phyloP scores from a whole-genome alignment of 1,284 basidiomycete genomes.

The Sporisorium exsertum region DNA sequence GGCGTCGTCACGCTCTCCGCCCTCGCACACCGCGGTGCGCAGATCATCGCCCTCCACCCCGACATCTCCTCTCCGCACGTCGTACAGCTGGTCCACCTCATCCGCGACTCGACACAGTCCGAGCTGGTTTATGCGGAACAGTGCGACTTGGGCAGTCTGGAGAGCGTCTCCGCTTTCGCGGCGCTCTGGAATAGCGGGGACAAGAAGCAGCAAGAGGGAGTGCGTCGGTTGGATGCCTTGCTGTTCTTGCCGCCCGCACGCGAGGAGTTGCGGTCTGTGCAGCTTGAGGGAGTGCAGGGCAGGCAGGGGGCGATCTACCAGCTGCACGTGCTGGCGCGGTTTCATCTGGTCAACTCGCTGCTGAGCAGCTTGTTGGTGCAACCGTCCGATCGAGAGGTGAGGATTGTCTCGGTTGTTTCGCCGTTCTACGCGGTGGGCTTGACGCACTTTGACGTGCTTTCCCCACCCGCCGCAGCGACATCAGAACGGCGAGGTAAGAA shows the following conservation, averaged over 20 bases:
- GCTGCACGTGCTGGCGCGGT: conserved; percentile 50
- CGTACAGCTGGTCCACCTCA: conserved; percentile 52
- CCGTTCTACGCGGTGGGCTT: conserved; percentile 64
- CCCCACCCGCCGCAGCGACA: neutral
- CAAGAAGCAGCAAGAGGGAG: conserved; percentile 33
- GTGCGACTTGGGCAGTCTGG: conserved; percentile 54
- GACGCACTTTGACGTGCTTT: conserved; percentile 40
- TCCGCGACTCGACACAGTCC: conserved; percentile 58
- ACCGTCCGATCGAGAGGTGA: conserved; percentile 57
- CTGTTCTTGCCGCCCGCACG: conserved; percentile 32
- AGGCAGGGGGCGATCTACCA: conserved; percentile 31
- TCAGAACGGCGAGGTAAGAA: neutral
- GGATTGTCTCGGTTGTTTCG: conserved; percentile 56
- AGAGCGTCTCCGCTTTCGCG: conserved; percentile 50
- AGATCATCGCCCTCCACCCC: conserved; percentile 57
- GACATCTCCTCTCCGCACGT: conserved; percentile 32
- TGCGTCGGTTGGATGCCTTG: conserved; percentile 23
- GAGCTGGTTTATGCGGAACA: conserved; percentile 63
- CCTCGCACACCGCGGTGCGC: conserved; percentile 59
- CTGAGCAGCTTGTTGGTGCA: conserved; percentile 55
- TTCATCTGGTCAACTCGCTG: conserved; percentile 61
- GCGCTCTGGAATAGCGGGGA: conserved; percentile 57
- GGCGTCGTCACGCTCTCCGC: conserved; percentile 56
- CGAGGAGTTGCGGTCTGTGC: conserved; percentile 6
- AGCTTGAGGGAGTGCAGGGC: neutral